phyloP scores from a whole-genome alignment of 31 red algal species.

The Odonthalia washingtoniensis region DNA sequence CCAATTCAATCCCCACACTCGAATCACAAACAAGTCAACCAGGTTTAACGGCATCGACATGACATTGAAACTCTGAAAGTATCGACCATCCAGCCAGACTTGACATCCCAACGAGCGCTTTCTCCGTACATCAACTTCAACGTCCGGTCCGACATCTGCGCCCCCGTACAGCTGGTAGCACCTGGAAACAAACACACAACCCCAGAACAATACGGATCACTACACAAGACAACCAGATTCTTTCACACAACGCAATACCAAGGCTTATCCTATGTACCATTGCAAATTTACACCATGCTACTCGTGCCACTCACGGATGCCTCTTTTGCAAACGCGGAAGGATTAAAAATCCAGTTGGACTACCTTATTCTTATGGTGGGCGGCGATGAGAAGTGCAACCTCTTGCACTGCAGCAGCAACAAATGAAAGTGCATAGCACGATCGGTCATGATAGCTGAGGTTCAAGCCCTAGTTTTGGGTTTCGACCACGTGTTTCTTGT shows the following conservation, averaged over 20 bases:
- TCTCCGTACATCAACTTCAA: neutral
- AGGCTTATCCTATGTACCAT: neutral
- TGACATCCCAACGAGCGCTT: neutral
- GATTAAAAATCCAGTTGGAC: too few species aligned
- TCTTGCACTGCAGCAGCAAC: constrained; percentile 7
- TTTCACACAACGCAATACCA: neutral
- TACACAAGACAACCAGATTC: neutral
- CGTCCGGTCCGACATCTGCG: neutral
- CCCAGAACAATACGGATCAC: neutral
- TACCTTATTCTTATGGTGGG: constrained; percentile 24
- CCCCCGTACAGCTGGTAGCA: neutral
- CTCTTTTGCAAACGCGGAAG: too few species aligned
- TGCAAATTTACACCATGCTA: neutral
- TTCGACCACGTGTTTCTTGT: constrained; percentile 15
- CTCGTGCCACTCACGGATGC: too few species aligned
- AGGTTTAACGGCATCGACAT: neutral
- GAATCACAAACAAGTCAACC: neutral
- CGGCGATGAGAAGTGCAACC: neutral
- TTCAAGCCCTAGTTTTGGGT: constrained; percentile 13
- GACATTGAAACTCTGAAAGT: neutral
- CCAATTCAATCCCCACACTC: neutral
- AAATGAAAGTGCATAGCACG: constrained; percentile 1
- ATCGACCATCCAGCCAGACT: neutral
- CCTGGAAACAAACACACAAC: neutral
- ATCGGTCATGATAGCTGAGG: constrained; percentile 42